These are phyloP conservation scores for Aspergillus brunneoviolaceus DNA, from an alignment of 2,329 filamentous ascomycete species.

Conservation along the genomic window DNA sequence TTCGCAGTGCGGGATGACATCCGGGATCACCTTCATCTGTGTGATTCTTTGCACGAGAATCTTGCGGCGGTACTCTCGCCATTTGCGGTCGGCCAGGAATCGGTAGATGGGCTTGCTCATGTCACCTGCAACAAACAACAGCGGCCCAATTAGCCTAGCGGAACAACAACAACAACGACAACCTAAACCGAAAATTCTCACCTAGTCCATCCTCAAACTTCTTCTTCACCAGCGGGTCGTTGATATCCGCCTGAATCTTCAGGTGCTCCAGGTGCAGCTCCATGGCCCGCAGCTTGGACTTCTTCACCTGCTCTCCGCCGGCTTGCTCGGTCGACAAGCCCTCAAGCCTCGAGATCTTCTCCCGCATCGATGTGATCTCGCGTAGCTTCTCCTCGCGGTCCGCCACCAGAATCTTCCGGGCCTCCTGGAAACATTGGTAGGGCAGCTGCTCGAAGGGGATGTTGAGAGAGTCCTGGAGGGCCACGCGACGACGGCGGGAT, in stretches of 20 bases:
- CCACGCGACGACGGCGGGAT: slow-evolving; percentile 77
- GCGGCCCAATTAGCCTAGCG: slow-evolving; percentile 15
- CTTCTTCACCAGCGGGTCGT: slow-evolving; percentile 91
- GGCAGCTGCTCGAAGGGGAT: slow-evolving; percentile 91
- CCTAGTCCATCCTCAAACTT: slow-evolving; percentile 88
- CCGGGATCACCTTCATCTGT: slow-evolving; percentile 84
- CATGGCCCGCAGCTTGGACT: slow-evolving; percentile 68
- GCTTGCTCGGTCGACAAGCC: slow-evolving; percentile 57
- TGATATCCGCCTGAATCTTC: slow-evolving; percentile 90
- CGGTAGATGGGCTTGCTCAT: slow-evolving; percentile 97
- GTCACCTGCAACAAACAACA: slow-evolving; percentile 62
- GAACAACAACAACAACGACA: background rate
- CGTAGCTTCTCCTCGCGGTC: slow-evolving; percentile 80
- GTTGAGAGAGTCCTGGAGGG: slow-evolving; percentile 62
- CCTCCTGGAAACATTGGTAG: slow-evolving; percentile 98
- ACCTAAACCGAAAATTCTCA: slow-evolving; percentile 37
- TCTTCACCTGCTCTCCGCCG: slow-evolving; percentile 65
- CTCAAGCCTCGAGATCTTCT: slow-evolving; percentile 67
- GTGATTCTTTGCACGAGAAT: slow-evolving; percentile 80
- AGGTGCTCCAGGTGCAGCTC: slow-evolving; percentile 69
- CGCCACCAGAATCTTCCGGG: slow-evolving; percentile 73
- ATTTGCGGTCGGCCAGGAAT: slow-evolving; percentile 80
- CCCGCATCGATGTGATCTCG: slow-evolving; percentile 66
- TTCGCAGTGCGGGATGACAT: slow-evolving; percentile 78
- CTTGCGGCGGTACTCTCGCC: slow-evolving; percentile 77